Base-by-base conservation (phyloP, 2,329 filamentous ascomycete genomes). In the Lasiodiplodia sp. region DNA sequence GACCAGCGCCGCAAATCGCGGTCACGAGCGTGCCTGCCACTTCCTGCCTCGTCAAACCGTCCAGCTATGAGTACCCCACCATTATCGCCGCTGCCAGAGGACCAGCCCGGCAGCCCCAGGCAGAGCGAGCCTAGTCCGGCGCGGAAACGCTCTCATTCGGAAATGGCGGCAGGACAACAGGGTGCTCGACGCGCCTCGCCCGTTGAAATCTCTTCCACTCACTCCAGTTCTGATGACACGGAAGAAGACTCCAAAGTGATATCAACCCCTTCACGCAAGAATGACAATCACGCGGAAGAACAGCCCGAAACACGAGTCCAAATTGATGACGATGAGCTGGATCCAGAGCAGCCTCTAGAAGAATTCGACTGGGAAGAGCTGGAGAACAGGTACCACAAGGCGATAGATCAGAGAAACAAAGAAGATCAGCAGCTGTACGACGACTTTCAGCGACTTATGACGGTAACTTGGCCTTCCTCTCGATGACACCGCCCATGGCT, bases 361-460 rank as follows among this genome's bases (percentile, higher is more conserved):
- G 66, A 81, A 75, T 93, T 92, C 74, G 88, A 94, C 79, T 97
- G 94, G 94, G 83, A 90, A 2, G 86, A 90, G n/a, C 90, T 97
- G 38, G 86, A 94, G 78, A 76, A 82, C 1, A 87, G 88, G 52
- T 97, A 94, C 73, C 85, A 90, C 69, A 81, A 86, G 65, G 88
- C 88, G 21, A 87, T 97, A 73, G 80, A 83, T 16, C 84, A 89
- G 51, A 87, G 90, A 40, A 86, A 89, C 64, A 82, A 83, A 2
- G 81, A 88, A 2, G 93, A 97, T 76, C 84, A 85, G 55, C 83
- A 87, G 37, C 83, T 95, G 55, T 81, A 91, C 66, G 83, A 87
- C 23, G 90, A 94, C 70, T 93, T 91, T 71, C 84, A 89, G 18
- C 80, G 83, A 28, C 72, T 82, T 28, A 79, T 79, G 73, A 69